Base-by-base conservation (phyloP, 2,329 filamentous ascomycete species). In the Sarocladiaceae sp. region DNA sequence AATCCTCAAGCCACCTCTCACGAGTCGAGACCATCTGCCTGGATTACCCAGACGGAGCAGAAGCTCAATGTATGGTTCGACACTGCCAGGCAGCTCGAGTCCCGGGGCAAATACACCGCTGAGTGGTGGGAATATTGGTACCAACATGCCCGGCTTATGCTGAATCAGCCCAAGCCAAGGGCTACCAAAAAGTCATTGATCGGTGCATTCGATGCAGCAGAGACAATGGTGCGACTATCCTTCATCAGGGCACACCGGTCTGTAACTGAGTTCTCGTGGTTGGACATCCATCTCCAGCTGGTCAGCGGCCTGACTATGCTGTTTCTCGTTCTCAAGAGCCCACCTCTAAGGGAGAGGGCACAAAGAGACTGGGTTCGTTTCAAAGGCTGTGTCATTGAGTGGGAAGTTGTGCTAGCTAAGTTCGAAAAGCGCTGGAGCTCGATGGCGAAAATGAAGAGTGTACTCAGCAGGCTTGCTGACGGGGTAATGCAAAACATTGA, bases 71-170 rank as follows among this genome's bases (percentile, higher is more conserved):
- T 24, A 13, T 46, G 44, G 44, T 29, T 33, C 11, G 35, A 41
- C 12, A 31, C 37, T 11, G 18, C 44, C 7, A n/a, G 11, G 18
- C 13, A 12, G 4, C 19, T 46, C 9, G 33, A 13, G 35, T 16
- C 23, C 37, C 2, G 33, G 23, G 19, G 45, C 27, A 37, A 12
- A 29, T 15, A 46, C 11, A 47, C 26, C 5, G 31, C 48, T 1
- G 53, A 55, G 31, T 53, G 48, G 49, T 52, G 50, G 50, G 42
- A 46, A 31, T 52, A 54, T 23, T 53, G 51, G 50, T 50, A 55
- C 31, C 48, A 52, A 12, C 53, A 53, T 27, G 51, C 53, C 2
- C 27, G 53, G n/a, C 44, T 55, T 2, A 47, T 55, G 13, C 47
- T 55, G 2, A 51, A 55, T 33, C 49, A 52, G 2, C 53, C 53